A percentile compares a stretch with the other conserved stretches of the same genome.
phyloP scores from a whole-genome alignment of 164 flowering plant genomes.

The Annona cherimola region DNA sequence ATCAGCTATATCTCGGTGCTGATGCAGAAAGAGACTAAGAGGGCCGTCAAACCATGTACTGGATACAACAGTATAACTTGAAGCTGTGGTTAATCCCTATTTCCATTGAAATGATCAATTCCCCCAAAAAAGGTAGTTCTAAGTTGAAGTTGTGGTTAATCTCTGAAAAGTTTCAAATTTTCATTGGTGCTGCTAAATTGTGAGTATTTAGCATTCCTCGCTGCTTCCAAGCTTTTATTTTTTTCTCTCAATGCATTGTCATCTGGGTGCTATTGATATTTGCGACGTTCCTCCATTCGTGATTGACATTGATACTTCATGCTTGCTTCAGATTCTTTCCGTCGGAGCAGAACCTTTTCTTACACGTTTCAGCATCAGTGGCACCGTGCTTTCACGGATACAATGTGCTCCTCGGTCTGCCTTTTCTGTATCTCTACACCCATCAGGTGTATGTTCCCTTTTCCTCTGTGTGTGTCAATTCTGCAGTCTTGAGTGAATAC shows the following conservation, averaged over 20 bases:
- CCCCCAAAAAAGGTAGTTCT: no score
- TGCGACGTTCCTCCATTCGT: neutral
- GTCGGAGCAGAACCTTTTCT: slow-evolving; percentile 86
- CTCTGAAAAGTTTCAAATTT: no score
- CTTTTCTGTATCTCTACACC: slow-evolving; percentile 75
- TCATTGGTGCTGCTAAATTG: no score
- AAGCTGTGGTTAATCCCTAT: no score
- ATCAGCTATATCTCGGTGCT: no score
- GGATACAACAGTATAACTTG: no score
- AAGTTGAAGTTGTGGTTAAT: no score
- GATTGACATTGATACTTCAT: slow-evolving; percentile 2
- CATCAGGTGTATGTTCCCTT: slow-evolving; percentile 68
- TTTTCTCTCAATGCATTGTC: neutral
- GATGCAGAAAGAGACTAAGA: no score
- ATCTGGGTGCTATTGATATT: neutral
- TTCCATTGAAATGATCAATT: no score
- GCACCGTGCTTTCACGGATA: slow-evolving; percentile 66
- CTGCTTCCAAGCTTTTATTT: neutral
- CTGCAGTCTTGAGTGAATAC: no score
- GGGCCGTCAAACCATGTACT: no score
- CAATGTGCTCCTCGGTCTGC: slow-evolving; percentile 86
- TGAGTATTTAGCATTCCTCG: no score
- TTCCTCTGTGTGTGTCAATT: neutral
- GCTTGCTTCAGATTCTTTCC: slow-evolving; percentile 63
- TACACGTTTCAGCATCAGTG: slow-evolving; percentile 73